Conservation (phyloP, 2,329 filamentous ascomycete genomes). For the Metarhizium brunneum region DNA sequence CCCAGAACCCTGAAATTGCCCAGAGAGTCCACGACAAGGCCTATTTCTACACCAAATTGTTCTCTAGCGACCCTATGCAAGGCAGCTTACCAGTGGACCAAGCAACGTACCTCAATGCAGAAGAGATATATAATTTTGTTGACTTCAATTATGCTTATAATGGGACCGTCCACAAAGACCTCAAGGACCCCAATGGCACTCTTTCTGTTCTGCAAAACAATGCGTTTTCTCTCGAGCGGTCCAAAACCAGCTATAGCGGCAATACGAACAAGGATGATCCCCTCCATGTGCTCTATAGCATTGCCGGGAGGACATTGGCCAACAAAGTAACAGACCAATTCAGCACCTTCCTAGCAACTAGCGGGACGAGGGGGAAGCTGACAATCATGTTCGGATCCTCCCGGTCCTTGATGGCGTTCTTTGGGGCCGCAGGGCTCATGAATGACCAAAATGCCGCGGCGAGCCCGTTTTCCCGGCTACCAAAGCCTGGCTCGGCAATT, state of each 20-base stretch:
- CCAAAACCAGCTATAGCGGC: slow-evolving; percentile 39
- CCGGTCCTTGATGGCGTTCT: slow-evolving; percentile 47
- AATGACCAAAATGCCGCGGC: slow-evolving; percentile 41
- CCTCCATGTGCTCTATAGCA: slow-evolving; percentile 29
- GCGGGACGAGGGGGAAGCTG: slow-evolving; percentile 34
- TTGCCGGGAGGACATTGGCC: slow-evolving; percentile 45
- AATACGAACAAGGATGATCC: slow-evolving; percentile 32
- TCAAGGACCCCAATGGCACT: slow-evolving; percentile 25
- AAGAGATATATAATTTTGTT: slow-evolving; percentile 45
- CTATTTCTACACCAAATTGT: slow-evolving; percentile 35
- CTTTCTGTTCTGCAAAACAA: slow-evolving; percentile 46
- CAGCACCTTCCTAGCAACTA: slow-evolving; percentile 26
- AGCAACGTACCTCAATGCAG: slow-evolving; percentile 39
- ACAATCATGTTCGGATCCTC: slow-evolving; percentile 44
- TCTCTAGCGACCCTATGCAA: slow-evolving; percentile 24
- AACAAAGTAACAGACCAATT: slow-evolving; percentile 34
- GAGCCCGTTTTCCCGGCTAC: slow-evolving; percentile 28
- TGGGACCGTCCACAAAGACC: slow-evolving; percentile 24
- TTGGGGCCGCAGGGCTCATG: slow-evolving; percentile 37
- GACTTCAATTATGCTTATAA: slow-evolving; percentile 46
- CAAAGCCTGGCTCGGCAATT: slow-evolving; percentile 66
- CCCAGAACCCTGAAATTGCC: slow-evolving; percentile 14
- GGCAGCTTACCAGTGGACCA: slow-evolving; percentile 24
- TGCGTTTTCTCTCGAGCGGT: slow-evolving; percentile 59
- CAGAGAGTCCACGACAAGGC: slow-evolving; percentile 19